phyloP scores from a whole-genome alignment of 2,329 filamentous ascomycete genomes.

The Magnaporthales sp. region DNA sequence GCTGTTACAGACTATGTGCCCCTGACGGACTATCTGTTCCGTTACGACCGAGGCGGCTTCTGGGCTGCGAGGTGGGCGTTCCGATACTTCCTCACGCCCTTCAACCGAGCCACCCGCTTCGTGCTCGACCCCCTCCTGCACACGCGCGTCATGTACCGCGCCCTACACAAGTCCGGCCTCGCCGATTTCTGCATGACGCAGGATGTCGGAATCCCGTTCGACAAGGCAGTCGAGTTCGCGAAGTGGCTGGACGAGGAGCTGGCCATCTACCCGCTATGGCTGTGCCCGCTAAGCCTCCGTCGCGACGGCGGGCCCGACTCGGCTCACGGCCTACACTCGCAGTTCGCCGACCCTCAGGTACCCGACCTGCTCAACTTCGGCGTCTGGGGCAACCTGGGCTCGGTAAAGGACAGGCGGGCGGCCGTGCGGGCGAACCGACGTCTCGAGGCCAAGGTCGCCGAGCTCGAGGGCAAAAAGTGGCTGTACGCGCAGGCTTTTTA shows the following conservation, averaged over 20 bases:
- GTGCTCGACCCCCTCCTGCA: conserved; percentile 54
- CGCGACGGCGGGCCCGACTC: conserved; percentile 29
- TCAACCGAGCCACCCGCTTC: conserved; percentile 54
- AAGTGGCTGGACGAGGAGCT: conserved; percentile 36
- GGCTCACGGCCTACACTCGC: conserved; percentile 36
- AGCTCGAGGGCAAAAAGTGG: conserved; percentile 49
- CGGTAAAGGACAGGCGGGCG: conserved; percentile 27
- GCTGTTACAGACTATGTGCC: conserved; percentile 41
- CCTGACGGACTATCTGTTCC: conserved; percentile 58
- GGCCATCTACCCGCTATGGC: conserved; percentile 46
- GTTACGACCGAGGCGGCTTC: conserved; percentile 62
- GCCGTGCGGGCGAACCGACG: conserved; percentile 48
- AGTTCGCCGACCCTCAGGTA: conserved; percentile 27
- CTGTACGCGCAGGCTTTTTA: conserved; percentile 64
- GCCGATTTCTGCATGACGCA: conserved; percentile 55
- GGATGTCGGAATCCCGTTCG: conserved; percentile 47
- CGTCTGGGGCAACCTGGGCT: conserved; percentile 46
- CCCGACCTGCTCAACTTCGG: conserved; percentile 48
- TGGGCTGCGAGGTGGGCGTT: conserved; percentile 58
- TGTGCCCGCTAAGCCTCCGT: conserved; percentile 41
- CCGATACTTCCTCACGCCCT: conserved; percentile 54
- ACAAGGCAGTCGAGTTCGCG: conserved; percentile 32
- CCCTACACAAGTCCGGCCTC: conserved; percentile 52
- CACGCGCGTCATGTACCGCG: conserved; percentile 57
- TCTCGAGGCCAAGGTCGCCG: conserved; percentile 35